These are phyloP conservation scores for Botrytis deweyae DNA, from an alignment of 2,329 filamentous ascomycete species.

Conservation along the genomic window DNA sequence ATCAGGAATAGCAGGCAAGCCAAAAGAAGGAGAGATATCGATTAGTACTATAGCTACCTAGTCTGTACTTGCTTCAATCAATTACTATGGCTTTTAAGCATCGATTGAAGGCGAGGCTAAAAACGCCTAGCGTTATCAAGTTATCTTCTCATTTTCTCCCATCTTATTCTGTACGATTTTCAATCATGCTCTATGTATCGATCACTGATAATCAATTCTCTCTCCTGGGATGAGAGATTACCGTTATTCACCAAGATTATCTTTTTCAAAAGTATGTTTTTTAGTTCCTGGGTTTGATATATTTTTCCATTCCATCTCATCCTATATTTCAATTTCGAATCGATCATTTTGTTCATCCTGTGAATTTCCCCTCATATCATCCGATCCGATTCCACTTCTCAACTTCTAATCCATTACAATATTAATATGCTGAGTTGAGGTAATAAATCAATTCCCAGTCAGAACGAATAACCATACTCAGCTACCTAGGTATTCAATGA, in stretches of 20 bases:
- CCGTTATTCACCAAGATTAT: not conserved
- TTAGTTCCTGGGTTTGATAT: not conserved
- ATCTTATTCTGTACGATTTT: not conserved
- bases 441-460: too few relatives aligned
- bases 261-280: not conserved
- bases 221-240: not conserved
- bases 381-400: too few relatives aligned
- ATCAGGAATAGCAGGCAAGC: too few relatives aligned
- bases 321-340: too few relatives aligned
- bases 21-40: not conserved
- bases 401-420: not conserved
- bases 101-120: not conserved
- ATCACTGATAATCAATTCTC: too few relatives aligned
- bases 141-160: not conserved
- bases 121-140: not conserved
- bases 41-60: not conserved
- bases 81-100: not conserved
- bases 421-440: not conserved
- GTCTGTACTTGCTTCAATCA: not conserved
- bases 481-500: too few relatives aligned
- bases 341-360: too few relatives aligned
- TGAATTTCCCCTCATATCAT: too few relatives aligned
- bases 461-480: too few relatives aligned
- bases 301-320: not conserved
- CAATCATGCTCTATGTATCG: not conserved